These are phyloP conservation scores for Tilletiaria anomala DNA, from an alignment of 1,284 basidiomycete species.

Conservation along the genomic window DNA sequence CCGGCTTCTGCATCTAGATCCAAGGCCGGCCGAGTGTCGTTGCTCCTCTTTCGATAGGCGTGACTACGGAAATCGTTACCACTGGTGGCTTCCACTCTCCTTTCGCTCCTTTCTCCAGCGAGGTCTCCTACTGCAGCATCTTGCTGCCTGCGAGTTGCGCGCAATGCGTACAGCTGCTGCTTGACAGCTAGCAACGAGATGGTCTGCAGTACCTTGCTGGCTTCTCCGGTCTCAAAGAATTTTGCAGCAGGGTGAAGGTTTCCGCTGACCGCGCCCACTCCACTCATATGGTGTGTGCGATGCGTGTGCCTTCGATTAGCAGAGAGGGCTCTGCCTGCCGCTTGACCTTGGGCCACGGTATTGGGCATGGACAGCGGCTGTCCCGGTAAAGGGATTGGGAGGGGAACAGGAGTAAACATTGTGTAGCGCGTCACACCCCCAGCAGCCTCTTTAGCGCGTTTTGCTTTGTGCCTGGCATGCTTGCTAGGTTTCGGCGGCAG, in stretches of 20 bases:
- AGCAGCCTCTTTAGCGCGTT: constrained; percentile 22
- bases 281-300: background rate
- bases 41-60: no score
- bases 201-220: constrained; percentile 6
- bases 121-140: constrained; percentile 29
- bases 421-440: constrained; percentile 36
- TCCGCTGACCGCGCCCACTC: background rate
- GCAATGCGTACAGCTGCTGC: constrained; percentile 23
- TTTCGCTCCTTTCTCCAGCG: no score
- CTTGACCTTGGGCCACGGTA: background rate
- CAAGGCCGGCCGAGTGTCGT: background rate
- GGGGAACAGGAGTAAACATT: constrained; percentile 26
- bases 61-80: no score
- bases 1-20: constrained; percentile 16
- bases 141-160: constrained; percentile 23
- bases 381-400: constrained; percentile 9
- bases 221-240: background rate
- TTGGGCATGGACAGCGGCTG: background rate
- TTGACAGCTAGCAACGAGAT: constrained; percentile 16
- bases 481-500: constrained; percentile 16
- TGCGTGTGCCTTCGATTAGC: background rate
- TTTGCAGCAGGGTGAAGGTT: background rate
- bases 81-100: no score
- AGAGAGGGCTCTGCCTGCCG: background rate
- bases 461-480: constrained; percentile 30